These are phyloP conservation scores for Gynandropsis gynandra DNA, from an alignment of 345 rosid genomes.

Conservation along the genomic window DNA sequence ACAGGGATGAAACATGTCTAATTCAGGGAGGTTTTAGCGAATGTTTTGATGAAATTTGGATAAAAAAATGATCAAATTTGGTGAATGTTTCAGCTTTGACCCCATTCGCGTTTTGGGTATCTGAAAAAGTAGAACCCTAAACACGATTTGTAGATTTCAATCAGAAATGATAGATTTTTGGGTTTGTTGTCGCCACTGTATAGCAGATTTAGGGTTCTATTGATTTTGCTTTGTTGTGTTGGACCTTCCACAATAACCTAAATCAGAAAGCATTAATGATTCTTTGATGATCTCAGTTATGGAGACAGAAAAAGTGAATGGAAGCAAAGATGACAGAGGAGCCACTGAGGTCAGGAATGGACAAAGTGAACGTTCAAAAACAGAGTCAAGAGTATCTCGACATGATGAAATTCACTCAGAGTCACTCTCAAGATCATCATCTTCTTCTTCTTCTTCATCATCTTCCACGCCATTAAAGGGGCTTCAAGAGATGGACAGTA, in stretches of 20 bases:
- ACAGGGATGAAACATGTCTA: not conserved
- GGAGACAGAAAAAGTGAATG: constrained; percentile 30
- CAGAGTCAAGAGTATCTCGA: constrained; percentile 6
- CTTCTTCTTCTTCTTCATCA: constrained; percentile 29
- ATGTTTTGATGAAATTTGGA: constrained; percentile 6
- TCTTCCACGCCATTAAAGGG: constrained; percentile 35
- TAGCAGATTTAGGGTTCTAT: too few species aligned
- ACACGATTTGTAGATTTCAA: too few species aligned
- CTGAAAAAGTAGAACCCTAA: not conserved
- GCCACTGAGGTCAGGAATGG: constrained; percentile 4
- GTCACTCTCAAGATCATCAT: constrained; percentile 25
- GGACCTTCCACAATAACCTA: not conserved
- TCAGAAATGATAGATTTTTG: too few species aligned
- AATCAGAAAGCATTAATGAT: constrained; percentile 3
- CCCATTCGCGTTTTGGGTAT: not conserved
- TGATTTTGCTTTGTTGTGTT: not conserved
- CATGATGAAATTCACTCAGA: constrained; percentile 14
- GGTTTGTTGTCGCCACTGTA: too few species aligned
- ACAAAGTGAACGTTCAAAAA: constrained; percentile 14
- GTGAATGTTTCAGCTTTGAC: not conserved
- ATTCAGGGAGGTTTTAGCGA: not conserved
- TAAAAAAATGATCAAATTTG: not conserved
- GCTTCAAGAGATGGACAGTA: constrained; percentile 16
- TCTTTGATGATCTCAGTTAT: constrained; percentile 30
- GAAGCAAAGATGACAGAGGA: constrained; percentile 13